A percentile compares a stretch with the other conserved stretches of the same genome.
Evolutionary conservation across 176 grass and related monocot genomes (phyloP).

Genomic region (Oryza glaberrima): DNA sequence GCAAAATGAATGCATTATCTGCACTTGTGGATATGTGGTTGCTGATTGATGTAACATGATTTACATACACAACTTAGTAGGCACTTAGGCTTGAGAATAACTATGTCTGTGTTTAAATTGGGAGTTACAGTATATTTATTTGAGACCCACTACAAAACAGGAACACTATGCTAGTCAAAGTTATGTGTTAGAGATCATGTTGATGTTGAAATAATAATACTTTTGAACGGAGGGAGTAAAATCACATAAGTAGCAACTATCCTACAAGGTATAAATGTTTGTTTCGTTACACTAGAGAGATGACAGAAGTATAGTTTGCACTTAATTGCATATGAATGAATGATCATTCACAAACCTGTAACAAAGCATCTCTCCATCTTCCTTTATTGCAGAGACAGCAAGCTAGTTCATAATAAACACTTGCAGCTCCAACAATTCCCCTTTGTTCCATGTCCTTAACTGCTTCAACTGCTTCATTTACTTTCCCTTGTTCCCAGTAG

Average conservation of each 20-base stretch:
- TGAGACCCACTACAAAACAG: background rate
- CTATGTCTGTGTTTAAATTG: too few relatives aligned
- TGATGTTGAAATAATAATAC: background rate
- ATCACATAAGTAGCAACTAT: background rate
- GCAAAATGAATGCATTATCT: too few relatives aligned
- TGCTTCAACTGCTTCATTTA: constrained; percentile 78
- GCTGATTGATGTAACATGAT: background rate
- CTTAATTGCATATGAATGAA: background rate
- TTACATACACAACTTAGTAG: background rate
- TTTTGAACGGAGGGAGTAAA: constrained; percentile 3
- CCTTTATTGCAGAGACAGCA: constrained; percentile 88
- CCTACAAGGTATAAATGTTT: background rate
- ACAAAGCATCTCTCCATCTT: constrained; percentile 89
- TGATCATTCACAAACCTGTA: constrained; percentile 59
- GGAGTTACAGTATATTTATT: too few relatives aligned
- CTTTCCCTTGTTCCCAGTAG: constrained; percentile 81
- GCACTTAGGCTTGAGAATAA: background rate
- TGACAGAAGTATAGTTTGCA: background rate
- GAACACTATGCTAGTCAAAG: background rate
- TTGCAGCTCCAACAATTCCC: constrained; percentile 78
- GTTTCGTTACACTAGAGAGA: background rate
- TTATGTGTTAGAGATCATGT: background rate
- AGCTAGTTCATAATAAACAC: constrained; percentile 93
- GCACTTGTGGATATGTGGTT: background rate
- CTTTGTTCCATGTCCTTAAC: constrained; percentile 89